Percentiles rank a stretch among this genome's conserved stretches.
These are phyloP conservation scores for Diaporthe vexans DNA, from an alignment of 2,329 filamentous ascomycete genomes.

Conservation along the genomic window DNA sequence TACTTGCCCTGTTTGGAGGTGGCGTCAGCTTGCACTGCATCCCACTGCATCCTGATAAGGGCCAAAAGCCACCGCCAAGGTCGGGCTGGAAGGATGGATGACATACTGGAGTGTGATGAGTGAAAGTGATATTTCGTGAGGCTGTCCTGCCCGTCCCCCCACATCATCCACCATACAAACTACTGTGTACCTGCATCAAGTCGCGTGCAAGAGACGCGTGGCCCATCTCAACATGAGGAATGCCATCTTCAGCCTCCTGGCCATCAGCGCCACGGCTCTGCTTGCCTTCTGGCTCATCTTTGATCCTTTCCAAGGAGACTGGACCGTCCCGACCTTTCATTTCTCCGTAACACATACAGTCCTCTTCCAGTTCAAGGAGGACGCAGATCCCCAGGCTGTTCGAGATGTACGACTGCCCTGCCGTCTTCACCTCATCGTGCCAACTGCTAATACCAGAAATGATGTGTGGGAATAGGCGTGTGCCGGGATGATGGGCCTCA, in stretches of 20 bases:
- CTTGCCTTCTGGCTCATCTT: slow-evolving; percentile 27
- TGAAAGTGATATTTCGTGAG: too few relatives aligned
- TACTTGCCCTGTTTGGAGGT: neutral
- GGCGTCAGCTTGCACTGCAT: neutral
- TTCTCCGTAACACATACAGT: slow-evolving; percentile 47
- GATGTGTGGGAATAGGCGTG: slow-evolving; percentile 46
- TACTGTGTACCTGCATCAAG: neutral
- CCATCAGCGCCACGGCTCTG: slow-evolving; percentile 22
- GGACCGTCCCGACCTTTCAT: slow-evolving; percentile 22
- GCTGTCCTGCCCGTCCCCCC: too few relatives aligned
- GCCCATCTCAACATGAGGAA: slow-evolving; percentile 8
- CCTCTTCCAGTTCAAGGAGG: slow-evolving; percentile 48
- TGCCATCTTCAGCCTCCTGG: slow-evolving; percentile 5
- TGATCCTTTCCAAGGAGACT: slow-evolving; percentile 9
- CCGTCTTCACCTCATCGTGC: too few relatives aligned
- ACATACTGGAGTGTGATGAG: too few relatives aligned
- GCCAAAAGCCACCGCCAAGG: too few relatives aligned
- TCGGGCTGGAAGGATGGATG: too few relatives aligned
- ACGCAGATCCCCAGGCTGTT: slow-evolving; percentile 47
- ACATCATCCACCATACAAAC: too few relatives aligned
- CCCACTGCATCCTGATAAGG: neutral
- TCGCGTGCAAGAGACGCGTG: neutral
- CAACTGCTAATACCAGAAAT: neutral
- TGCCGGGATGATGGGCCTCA: slow-evolving; percentile 59
- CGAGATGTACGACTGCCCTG: slow-evolving; percentile 46